Evolutionary conservation across 108 stramenopile species (phyloP), one percentile per base, ranked within the genome.

Genomic region (Pseudonitzschia multiseries): DNA sequence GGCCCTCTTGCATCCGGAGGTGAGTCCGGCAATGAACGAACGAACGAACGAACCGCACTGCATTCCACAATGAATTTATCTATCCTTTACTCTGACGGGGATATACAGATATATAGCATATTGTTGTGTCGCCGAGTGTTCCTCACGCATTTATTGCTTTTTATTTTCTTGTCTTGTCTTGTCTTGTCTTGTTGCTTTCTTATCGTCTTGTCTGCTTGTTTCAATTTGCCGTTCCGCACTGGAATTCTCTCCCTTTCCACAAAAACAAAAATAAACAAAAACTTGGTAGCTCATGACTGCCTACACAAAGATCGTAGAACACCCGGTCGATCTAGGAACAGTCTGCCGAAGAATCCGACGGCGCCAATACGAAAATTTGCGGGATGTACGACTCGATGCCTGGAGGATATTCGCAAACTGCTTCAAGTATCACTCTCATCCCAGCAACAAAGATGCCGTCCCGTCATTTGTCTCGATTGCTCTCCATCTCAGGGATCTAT

Each of bases 391-490:
- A 32, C 52, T 95, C 48, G 94, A 95, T 77, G 80, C 91, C 43
- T 95, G 94, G 94, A 81, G 91, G n/a, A 87, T 95, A 65, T 95
- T 95, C 68, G 81, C 86, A 22, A 95, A 95, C 63, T 95, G 94
- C 78, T 78, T 91, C 72, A 87, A 86, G 56, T 95, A 87, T 62
- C 94, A 95, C 74, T 90, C 89, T 17, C 88, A 92, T 67, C 89
- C 86, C 15, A 75, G 64, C 83, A 94, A 90, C 74, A 84, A 80
- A 54, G 90, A 93, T 13, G 88, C 90, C 8, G 87, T 95, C 26
- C 94, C 94, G 12, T 86, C 87, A 26, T 95, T 95, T 51, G 80
- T 92, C 28, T 88, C 87, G 0, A 95, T 95, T 70, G 85, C 91
- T 21, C 76, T 88, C 56, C 94, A 95, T 72, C 70, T 95, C 28